Evolutionary conservation across 2,329 filamentous ascomycete species (phyloP), one percentile per base, ranked within the genome.

Genomic region (Cladosporium sp.): DNA sequence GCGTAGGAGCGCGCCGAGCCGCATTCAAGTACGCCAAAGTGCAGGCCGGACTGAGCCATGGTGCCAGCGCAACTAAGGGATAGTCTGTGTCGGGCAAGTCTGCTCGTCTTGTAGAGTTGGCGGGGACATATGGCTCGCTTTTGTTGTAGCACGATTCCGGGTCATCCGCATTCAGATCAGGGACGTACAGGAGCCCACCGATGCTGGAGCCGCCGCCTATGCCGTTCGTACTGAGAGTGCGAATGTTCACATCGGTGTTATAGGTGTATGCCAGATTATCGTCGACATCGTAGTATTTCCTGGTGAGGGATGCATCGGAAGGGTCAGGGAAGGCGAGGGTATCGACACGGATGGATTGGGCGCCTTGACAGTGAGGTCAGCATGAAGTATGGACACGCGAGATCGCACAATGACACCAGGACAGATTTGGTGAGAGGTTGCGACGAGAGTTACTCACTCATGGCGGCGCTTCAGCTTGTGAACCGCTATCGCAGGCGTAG

Each of bases 171-270:
- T 32, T 65, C 36, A 96, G 76, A 53, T 84, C 80, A 4, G 92
- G 93, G 2, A 95, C 86, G 67, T 93, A 97, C 51, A 97, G 78
- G 13, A 96, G 79, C 54, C 92, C 92, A 56, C 82, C 80, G 30
- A 93, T 82, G 48, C 81, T 73, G 49, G 79, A 79, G 56, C 84
- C 80, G 34, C 75, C 68, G 27, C 79, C 75, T 47, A 81, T 76
- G 64, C 82, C 83, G 54, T 82, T 86, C 27, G 79, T 82, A 3
- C 88, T 88, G 12, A 96, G 75, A 0, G 89, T 95, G 39, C 84
- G 88, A 45, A 96, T 79, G 60, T 87, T 86, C 51, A 68, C 56
- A 42, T 44, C 37, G 36, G 51, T 65, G 47, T 61, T 58, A 57
- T 67, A 69, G 54, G 62, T 59, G 60, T 69, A 73, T 54, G 68